Base-by-base conservation (phyloP, 805 yeast species). In the Metschnikowia noctiluminum region DNA sequence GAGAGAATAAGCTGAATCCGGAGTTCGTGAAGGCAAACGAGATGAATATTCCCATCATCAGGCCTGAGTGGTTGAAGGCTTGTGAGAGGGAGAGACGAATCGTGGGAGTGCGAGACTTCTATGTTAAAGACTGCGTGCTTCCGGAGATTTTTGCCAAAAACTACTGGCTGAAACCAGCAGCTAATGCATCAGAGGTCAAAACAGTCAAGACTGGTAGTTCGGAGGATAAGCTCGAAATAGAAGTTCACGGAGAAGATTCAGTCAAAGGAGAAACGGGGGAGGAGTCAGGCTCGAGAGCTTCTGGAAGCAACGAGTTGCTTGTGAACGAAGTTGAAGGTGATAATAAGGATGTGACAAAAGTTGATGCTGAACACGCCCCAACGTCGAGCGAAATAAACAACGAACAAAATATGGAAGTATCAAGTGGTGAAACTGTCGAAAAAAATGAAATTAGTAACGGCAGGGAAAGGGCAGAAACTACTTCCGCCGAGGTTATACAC, bases 61-160 rank as follows among this genome's bases (percentile, higher is more conserved):
- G 96, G 65, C 98, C 99, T 0, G 97, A 94, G 64, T 94, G 98
- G 98, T 73, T 94, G 49, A 85, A 87, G 66, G 97, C 97, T 0
- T 94, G 98, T 71, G 96, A 88, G 59, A 66, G 77, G 38, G 97
- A 91, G 62, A 81, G 94, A 58, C 73, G 96, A 61, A 84, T 94
- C 48, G 96, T 91, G 38, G 97, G 98, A 28, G 99, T 94, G 13
- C 78, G 96, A 60, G 89, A 89, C 56, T 89, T 86, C 58, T 88
- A 88, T 62, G 71, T 86, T 32, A 85, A 83, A 64, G 78, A 73
- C 48, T 71, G 77, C 54, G 73, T 66, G 4, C 69, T 73, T 53
- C 77, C 76, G 2, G 76, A 71, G 51, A 68, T 73, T 7, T 62
- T 70, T 39, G 72, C 75, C 13, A 69, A 64, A 57, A 67, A 73